phyloP scores from a whole-genome alignment of 192 early-diverging fungal species.

The Chytriomyces sp. region DNA sequence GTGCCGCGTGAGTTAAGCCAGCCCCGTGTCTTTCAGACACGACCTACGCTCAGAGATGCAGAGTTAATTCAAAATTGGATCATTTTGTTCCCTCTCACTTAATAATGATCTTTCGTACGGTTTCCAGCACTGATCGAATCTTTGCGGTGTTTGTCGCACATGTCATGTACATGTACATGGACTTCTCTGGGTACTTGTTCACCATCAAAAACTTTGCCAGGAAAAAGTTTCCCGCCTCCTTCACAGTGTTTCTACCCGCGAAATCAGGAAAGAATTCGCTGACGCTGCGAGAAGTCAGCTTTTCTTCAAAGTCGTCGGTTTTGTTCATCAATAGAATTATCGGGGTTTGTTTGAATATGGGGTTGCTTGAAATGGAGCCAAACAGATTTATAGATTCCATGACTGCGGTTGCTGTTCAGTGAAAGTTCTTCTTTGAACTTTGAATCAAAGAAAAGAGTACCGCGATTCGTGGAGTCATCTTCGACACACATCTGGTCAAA shows the following conservation, averaged over 20 bases:
- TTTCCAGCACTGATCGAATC: constrained; percentile 47
- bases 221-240: constrained; percentile 49
- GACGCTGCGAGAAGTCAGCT: constrained; percentile 47
- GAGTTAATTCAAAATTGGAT: too few relatives aligned
- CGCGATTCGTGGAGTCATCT: constrained; percentile 47
- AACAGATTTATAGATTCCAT: constrained; percentile 48
- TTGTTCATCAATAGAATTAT: constrained; percentile 71
- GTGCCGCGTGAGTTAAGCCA: too few relatives aligned
- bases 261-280: constrained; percentile 62
- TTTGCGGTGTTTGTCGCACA: constrained; percentile 65
- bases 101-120: background rate
- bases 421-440: background rate
- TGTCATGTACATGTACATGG: constrained; percentile 62
- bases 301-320: constrained; percentile 65
- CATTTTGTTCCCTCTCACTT: background rate
- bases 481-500: constrained; percentile 86
- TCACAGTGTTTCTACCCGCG: constrained; percentile 48
- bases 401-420: constrained; percentile 46
- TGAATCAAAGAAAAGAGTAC: constrained; percentile 23
- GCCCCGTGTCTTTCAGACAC: too few relatives aligned
- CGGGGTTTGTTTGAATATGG: constrained; percentile 51
- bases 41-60: too few relatives aligned
- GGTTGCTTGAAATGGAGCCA: constrained; percentile 42
- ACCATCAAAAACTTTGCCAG: constrained; percentile 40
- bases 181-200: constrained; percentile 49